These are phyloP conservation scores for Scenedesmus sp. DNA, from an alignment of 163 green algal genomes.

Conservation along the genomic window DNA sequence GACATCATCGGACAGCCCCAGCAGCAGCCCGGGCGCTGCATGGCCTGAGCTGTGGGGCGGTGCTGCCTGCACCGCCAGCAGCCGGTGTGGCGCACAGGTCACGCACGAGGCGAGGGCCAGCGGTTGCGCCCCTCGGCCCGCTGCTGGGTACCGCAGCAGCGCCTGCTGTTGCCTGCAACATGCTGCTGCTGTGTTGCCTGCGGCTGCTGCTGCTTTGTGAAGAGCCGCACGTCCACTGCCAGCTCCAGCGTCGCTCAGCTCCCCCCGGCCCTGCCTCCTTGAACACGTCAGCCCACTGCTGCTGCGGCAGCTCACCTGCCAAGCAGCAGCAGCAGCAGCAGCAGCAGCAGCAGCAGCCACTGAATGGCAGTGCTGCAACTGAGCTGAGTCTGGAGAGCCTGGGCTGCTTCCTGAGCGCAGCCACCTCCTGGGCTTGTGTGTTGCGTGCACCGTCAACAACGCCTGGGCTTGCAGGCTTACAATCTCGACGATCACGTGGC, in stretches of 20 bases:
- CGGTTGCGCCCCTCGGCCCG: background rate
- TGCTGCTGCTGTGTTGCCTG: background rate
- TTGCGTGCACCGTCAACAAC: too few species aligned
- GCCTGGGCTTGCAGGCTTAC: too few species aligned
- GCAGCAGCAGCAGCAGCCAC: too few species aligned
- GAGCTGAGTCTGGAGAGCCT: too few species aligned
- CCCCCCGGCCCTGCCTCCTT: constrained; percentile 62
- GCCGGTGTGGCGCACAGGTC: constrained; percentile 21
- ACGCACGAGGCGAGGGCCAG: background rate
- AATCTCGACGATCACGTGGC: too few species aligned
- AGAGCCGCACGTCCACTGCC: constrained; percentile 37
- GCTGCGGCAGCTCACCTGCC: constrained; percentile 38
- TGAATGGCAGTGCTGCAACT: too few species aligned
- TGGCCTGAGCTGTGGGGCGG: background rate
- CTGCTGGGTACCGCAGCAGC: background rate
- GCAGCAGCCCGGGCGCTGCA: background rate
- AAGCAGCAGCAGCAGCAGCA: constrained; percentile 15
- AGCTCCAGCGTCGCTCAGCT: background rate
- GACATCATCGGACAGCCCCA: constrained; percentile 52
- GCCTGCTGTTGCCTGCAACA: too few species aligned
- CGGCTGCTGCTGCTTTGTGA: constrained; percentile 18
- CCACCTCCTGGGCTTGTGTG: too few species aligned
- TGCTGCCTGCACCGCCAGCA: constrained; percentile 21
- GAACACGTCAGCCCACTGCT: constrained; percentile 69
- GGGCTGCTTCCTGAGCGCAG: too few species aligned